Conservation (phyloP, 768 basidiomycete genomes). For the Macrolepiota albuminosa region DNA sequence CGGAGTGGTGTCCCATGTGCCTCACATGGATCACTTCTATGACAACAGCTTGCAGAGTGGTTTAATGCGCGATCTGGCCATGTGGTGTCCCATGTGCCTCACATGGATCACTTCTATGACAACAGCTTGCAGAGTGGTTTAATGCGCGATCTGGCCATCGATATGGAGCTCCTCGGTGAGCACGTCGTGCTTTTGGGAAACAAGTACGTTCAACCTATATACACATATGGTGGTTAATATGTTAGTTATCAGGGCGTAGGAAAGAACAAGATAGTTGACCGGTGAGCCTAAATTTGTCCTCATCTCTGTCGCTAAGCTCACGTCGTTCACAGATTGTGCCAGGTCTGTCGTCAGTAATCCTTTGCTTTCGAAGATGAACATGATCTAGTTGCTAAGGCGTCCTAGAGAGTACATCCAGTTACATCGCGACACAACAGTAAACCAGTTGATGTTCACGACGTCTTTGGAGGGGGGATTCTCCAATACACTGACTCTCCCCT, state of each 20-base stretch:
- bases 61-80: slow-evolving; percentile 59
- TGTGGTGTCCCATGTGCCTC: slow-evolving; percentile 55
- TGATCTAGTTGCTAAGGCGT: slow-evolving; percentile 46
- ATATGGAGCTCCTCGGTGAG: slow-evolving; percentile 56
- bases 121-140: slow-evolving; percentile 64
- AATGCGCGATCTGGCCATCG: slow-evolving; percentile 62
- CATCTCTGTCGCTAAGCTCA: neutral
- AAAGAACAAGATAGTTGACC: slow-evolving; percentile 67
- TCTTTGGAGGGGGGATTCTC: slow-evolving; percentile 54
- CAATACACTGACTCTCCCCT: slow-evolving; percentile 63
- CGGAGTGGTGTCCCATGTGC: slow-evolving; percentile 54
- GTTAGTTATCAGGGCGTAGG: slow-evolving; percentile 47
- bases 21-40: slow-evolving; percentile 68
- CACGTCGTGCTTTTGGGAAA: slow-evolving; percentile 66
- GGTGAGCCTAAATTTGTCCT: slow-evolving; percentile 28
- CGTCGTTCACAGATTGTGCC: slow-evolving; percentile 39
- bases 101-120: slow-evolving; percentile 69
- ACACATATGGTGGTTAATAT: neutral
- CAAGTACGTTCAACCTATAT: slow-evolving; percentile 36
- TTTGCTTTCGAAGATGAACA: neutral
- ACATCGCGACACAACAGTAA: slow-evolving; percentile 67
- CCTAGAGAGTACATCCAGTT: slow-evolving; percentile 69
- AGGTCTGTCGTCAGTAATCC: slow-evolving; percentile 28
- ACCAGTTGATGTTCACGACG: slow-evolving; percentile 67
- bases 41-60: slow-evolving; percentile 67